Base-by-base conservation (phyloP, 176 grass and related monocot genomes). In the Carex parvula region DNA sequence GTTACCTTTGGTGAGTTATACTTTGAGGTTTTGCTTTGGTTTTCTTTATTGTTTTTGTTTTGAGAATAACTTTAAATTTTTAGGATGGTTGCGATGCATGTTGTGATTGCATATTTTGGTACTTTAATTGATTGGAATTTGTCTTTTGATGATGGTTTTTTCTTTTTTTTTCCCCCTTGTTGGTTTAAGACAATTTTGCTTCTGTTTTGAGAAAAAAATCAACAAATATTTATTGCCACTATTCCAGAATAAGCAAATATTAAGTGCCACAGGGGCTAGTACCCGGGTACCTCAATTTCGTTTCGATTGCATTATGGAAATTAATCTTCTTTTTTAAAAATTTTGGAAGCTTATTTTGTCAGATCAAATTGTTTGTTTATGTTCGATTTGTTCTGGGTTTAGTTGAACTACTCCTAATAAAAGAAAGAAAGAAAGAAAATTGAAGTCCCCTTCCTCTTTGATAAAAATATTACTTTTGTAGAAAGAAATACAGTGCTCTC, bases 1-100 rank as follows among this genome's bases (percentile, higher is more conserved):
- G 91, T 98, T 20, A 93, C 92, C 75, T 98, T 98, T 50, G 95
- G 95, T 98, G 78, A 62, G 72, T 61, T 29, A 62, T 37, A 26
- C 53, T 79, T 32, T 60, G 4, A 6, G 6, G 12, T 10, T 55
- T 60, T 79, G 7, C 5, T 22, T 35, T 67, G 13, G 4, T 66
- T 66, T 76, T 76, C 2, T 50, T 50, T 50, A 0, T 71, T 32
- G 1, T 6, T 37, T 33, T 41, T 72, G 18, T 72, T 44, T 72
- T 33, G 65, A 6, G 29, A 70, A 33, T 75, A 12, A 0, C 1
- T 37, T 81, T 26, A 18, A 81, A 63, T 83, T n/a, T n/a, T 62
- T 3, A 18, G 5, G 80, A 44, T 32, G 64, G 41, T 53, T 37
- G 21, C 55, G 17, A 41, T 63, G 79, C 79, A 63, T 63, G 55